Conservation (phyloP, 345 rosid species). For the Syzygium aqueum region DNA sequence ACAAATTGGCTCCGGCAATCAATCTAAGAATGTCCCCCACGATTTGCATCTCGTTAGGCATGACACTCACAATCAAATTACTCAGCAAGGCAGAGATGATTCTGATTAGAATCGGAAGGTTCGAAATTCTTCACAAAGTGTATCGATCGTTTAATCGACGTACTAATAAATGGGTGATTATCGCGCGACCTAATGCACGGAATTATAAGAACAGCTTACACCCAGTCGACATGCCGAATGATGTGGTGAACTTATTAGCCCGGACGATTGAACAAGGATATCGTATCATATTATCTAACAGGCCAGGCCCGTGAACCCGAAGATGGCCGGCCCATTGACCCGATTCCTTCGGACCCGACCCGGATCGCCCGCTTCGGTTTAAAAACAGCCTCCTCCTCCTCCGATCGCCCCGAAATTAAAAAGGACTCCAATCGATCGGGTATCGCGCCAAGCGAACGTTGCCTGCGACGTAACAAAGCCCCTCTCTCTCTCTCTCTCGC, state of each 20-base stretch:
- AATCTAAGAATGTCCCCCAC: too few species aligned
- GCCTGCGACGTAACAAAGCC: neutral
- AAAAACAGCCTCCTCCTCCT: neutral
- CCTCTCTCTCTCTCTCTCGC: neutral
- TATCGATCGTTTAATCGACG: neutral
- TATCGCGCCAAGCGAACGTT: neutral
- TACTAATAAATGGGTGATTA: neutral
- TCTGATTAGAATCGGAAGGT: neutral
- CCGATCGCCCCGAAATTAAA: neutral
- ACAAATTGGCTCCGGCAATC: too few species aligned
- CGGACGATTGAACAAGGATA: neutral
- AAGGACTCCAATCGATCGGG: neutral
- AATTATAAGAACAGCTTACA: neutral
- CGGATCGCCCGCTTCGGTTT: neutral
- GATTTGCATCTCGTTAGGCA: neutral
- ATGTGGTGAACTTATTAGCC: neutral
- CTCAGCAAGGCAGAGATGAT: rapidly evolving
- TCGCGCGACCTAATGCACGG: neutral
- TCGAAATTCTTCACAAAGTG: neutral
- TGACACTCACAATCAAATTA: neutral
- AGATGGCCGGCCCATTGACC: neutral
- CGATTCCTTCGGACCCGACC: neutral
- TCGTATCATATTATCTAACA: neutral
- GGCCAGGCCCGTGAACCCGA: neutral
- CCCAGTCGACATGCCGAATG: rapidly evolving